Evolutionary conservation across 140 eudicot genomes (phyloP).

Genomic region (Senecio squalidus): DNA sequence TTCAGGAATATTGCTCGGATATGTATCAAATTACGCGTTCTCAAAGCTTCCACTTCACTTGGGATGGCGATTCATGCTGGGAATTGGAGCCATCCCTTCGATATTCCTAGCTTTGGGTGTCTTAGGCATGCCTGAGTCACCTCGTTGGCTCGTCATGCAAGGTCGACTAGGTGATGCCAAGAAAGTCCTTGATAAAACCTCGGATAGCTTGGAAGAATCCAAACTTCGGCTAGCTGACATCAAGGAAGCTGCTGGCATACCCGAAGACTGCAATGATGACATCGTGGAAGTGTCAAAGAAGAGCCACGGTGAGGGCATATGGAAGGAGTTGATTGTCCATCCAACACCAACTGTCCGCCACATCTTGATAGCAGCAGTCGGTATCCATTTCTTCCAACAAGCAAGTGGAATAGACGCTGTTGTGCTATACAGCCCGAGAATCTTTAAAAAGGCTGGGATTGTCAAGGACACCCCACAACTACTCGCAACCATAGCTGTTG

Average conservation of each 20-base stretch:
- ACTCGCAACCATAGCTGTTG: constrained; percentile 71
- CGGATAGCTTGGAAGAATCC: constrained; percentile 47
- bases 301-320: constrained; percentile 37
- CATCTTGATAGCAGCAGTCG: constrained; percentile 47
- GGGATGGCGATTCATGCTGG: constrained; percentile 70
- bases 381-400: constrained; percentile 81
- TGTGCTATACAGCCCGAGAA: constrained; percentile 66
- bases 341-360: constrained; percentile 64
- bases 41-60: constrained; percentile 40
- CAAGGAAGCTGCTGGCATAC: constrained; percentile 67
- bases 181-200: constrained; percentile 47
- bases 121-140: constrained; percentile 73
- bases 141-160: constrained; percentile 69
- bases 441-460: constrained; percentile 60
- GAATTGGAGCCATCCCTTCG: constrained; percentile 57
- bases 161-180: constrained; percentile 72
- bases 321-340: constrained; percentile 58
- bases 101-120: constrained; percentile 55
- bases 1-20: constrained; percentile 51
- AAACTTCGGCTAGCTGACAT: constrained; percentile 42
- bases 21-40: constrained; percentile 53
- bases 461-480: constrained; percentile 24
- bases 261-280: constrained; percentile 46
- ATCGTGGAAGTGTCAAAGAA: constrained; percentile 29
- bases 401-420: constrained; percentile 72